These are phyloP conservation scores for Colletotrichum camelliae DNA, from an alignment of 2,329 filamentous ascomycete genomes.

Conservation along the genomic window DNA sequence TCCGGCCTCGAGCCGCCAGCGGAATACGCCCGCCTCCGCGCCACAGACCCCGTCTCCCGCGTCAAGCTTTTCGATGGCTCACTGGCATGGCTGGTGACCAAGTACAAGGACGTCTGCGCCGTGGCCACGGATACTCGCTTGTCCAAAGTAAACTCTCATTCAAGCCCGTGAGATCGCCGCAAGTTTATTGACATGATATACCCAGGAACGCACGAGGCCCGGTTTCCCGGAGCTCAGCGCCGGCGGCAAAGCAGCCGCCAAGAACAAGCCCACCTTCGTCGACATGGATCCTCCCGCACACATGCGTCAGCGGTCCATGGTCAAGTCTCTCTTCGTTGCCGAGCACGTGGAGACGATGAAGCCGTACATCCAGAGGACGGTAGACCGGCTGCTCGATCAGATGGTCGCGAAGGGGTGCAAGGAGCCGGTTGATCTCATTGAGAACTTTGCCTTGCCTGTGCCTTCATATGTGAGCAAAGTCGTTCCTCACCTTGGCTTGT, in stretches of 20 bases:
- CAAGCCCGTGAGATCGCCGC: fast-evolving
- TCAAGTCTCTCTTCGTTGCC: conserved; percentile 46
- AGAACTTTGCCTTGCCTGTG: conserved; percentile 51
- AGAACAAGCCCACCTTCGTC: conserved; percentile 54
- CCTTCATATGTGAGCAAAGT: conserved; percentile 45
- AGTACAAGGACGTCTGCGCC: conserved; percentile 50
- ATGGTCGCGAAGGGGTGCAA: conserved; percentile 41
- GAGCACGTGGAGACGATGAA: conserved; percentile 43
- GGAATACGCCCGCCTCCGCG: conserved; percentile 48
- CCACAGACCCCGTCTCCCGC: conserved; percentile 46
- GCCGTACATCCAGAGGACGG: conserved; percentile 52
- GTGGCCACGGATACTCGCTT: conserved; percentile 50
- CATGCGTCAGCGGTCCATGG: conserved; percentile 51
- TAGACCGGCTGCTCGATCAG: conserved; percentile 44
- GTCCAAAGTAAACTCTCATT: conserved; percentile 41
- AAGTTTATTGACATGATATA: not conserved
- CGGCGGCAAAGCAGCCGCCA: conserved; percentile 52
- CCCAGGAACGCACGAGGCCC: conserved; percentile 41
- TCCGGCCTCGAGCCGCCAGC: conserved; percentile 44
- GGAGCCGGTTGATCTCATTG: conserved; percentile 48
- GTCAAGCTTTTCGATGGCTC: conserved; percentile 53
- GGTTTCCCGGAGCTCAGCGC: conserved; percentile 53
- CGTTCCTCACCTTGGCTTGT: not conserved
- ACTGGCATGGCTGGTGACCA: conserved; percentile 51
- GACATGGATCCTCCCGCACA: conserved; percentile 56